Evolutionary conservation across 2,329 filamentous ascomycete genomes (phyloP), one percentile per base, ranked within the genome.

Genomic region (Penicillium sp.): DNA sequence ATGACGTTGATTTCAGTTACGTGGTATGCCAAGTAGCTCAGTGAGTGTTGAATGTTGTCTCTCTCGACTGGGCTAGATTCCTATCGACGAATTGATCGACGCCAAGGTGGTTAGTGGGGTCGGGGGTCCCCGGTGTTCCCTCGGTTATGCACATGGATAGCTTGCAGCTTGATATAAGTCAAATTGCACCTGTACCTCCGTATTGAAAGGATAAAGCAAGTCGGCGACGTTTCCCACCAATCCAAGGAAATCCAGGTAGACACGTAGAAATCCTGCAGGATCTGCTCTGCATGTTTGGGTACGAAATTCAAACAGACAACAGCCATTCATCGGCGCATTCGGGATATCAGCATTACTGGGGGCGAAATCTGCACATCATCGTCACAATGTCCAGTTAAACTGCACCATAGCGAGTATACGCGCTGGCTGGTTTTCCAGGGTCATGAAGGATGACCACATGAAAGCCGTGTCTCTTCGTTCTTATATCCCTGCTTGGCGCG

Each of bases 61-160:
- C 6, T 70, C 73, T 21, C 74, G 78, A 15, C 68, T 87, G 55
- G 78, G 78, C 1, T 81, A 84, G 61, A 74, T 88, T 5, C 85
- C 84, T 0, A 69, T 86, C 1, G 86, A 83, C 63, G 80, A 81
- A 55, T 69, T 87, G 39, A 72, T 87, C 3, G 75, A 79, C 33
- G 84, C 79, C 0, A 85, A 82, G 71, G 73, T 86, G 2, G 80
- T 83, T 0, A 79, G 84, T 62, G 84, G 83, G 0, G 72, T 68
- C 15, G 83, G 83, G 0, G 82, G 83, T 1, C 76, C 35, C 78
- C 8, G 66, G 70, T 58, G 63, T 71, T 17, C 70, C 70, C 9
- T 64, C 62, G 6, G 81, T 65, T 31, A 54, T 57, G 36, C 57
- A 59, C 25, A 63, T 67, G 53, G 56, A 66, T 31, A 31, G 6